A percentile compares a stretch with the other conserved stretches of the same genome.
These are phyloP conservation scores for Psidium guajava DNA, from an alignment of 345 rosid species.

Conservation along the genomic window DNA sequence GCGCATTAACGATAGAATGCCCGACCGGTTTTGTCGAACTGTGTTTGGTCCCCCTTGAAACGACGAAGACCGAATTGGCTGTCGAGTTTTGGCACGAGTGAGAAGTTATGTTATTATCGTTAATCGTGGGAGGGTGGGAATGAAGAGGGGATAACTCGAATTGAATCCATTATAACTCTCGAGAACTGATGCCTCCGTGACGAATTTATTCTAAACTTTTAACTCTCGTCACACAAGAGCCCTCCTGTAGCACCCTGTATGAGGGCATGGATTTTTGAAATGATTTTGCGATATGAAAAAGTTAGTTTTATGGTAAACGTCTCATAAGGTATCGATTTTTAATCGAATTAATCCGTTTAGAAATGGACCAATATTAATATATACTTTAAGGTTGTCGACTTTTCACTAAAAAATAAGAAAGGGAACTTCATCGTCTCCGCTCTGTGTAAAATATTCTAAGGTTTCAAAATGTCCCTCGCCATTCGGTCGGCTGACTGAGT, in stretches of 20 bases:
- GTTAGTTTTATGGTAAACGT: background rate
- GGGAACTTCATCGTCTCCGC: background rate
- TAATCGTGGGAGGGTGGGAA: background rate
- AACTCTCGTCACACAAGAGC: background rate
- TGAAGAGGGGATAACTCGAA: background rate
- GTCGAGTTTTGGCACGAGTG: background rate
- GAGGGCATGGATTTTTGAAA: background rate
- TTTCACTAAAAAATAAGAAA: background rate
- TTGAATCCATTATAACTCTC: background rate
- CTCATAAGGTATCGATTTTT: background rate
- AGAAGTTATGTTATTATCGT: background rate
- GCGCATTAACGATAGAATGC: background rate
- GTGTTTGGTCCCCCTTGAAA: background rate
- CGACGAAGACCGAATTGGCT: background rate
- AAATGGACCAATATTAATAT: background rate
- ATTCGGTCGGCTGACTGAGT: background rate
- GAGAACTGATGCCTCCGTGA: background rate
- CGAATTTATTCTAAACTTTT: background rate
- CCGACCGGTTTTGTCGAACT: background rate
- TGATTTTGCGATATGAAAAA: rapidly evolving
- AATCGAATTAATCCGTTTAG: background rate
- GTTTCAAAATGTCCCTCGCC: background rate
- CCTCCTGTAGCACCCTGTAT: background rate
- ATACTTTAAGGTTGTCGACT: background rate
- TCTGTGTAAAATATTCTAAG: background rate